These are phyloP conservation scores for Daphne laureola DNA, from an alignment of 441 rosid genomes.

Conservation along the genomic window DNA sequence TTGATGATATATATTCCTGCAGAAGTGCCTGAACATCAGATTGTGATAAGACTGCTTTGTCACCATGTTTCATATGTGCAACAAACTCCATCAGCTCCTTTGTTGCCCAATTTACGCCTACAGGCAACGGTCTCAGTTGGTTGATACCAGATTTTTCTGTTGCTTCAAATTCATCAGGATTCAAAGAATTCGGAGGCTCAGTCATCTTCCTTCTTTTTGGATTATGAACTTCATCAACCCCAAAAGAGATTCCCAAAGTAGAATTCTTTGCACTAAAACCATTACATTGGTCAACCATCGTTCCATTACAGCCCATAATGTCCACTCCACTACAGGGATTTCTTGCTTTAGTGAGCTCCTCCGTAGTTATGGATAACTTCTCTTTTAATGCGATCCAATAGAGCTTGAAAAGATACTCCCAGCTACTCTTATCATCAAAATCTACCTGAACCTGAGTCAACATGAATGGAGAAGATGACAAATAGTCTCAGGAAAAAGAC, in stretches of 20 bases:
- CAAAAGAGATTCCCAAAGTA: conserved; percentile 24
- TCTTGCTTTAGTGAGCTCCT: conserved; percentile 47
- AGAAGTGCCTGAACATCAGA: conserved; percentile 64
- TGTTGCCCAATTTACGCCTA: conserved; percentile 59
- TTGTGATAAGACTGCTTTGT: conserved; percentile 43
- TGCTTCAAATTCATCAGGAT: conserved; percentile 19
- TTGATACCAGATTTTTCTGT: conserved; percentile 18
- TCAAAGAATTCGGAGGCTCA: conserved; percentile 20
- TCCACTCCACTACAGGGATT: conserved; percentile 44
- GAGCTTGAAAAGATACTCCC: conserved; percentile 95
- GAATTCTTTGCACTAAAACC: conserved; percentile 23
- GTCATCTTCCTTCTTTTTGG: conserved; percentile 47
- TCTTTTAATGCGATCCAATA: conserved; percentile 76
- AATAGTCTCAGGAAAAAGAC: background rate
- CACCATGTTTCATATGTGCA: conserved; percentile 67
- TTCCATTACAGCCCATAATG: conserved; percentile 21
- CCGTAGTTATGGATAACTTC: conserved; percentile 53
- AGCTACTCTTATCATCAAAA: conserved; percentile 88
- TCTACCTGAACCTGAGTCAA: conserved; percentile 78
- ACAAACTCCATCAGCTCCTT: conserved; percentile 78
- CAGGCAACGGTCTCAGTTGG: conserved; percentile 27
- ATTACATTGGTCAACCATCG: conserved; percentile 24
- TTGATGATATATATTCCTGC: conserved; percentile 52
- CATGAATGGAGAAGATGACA: background rate
- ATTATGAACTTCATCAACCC: conserved; percentile 28